Conservation (phyloP, 1,284 basidiomycete species). For the Coniferiporia sulphurascens region DNA sequence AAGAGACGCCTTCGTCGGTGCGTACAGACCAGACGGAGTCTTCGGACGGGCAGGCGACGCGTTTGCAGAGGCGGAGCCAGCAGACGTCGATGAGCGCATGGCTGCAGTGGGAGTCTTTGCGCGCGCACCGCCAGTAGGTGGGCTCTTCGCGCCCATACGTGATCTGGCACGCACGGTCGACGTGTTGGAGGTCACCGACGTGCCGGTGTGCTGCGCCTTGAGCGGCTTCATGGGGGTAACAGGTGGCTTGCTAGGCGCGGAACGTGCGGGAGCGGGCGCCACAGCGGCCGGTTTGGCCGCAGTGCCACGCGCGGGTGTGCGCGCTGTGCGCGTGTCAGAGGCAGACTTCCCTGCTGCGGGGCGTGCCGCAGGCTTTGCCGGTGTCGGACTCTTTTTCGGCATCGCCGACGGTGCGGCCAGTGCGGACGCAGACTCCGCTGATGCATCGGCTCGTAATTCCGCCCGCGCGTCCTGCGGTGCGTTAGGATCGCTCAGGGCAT, state of each 20-base stretch:
- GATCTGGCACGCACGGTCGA: conserved; percentile 27
- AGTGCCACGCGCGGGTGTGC: conserved; percentile 9
- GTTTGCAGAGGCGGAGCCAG: conserved; percentile 26
- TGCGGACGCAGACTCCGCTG: background rate
- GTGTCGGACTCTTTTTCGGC: background rate
- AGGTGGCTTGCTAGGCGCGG: conserved; percentile 17
- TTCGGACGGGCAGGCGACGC: conserved; percentile 23
- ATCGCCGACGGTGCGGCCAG: conserved; percentile 3
- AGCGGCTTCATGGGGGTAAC: conserved; percentile 28
- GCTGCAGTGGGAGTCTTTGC: conserved; percentile 38
- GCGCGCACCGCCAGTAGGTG: conserved; percentile 37
- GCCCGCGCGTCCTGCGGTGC: background rate
- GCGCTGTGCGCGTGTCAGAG: background rate
- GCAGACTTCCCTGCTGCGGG: conserved; percentile 9
- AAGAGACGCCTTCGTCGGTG: conserved; percentile 73
- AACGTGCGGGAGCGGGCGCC: conserved; percentile 21
- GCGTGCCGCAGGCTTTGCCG: conserved; percentile 7
- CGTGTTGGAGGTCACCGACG: conserved; percentile 29
- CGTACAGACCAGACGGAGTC: conserved; percentile 49
- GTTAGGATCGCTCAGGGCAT: background rate
- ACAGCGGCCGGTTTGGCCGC: conserved; percentile 16
- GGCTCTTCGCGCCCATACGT: conserved; percentile 36
- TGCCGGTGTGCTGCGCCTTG: conserved; percentile 51
- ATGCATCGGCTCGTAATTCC: background rate
- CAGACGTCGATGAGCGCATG: conserved; percentile 14